These are phyloP conservation scores for Candida labiduridarum DNA, from an alignment of 1,139 yeast species.

Conservation along the genomic window DNA sequence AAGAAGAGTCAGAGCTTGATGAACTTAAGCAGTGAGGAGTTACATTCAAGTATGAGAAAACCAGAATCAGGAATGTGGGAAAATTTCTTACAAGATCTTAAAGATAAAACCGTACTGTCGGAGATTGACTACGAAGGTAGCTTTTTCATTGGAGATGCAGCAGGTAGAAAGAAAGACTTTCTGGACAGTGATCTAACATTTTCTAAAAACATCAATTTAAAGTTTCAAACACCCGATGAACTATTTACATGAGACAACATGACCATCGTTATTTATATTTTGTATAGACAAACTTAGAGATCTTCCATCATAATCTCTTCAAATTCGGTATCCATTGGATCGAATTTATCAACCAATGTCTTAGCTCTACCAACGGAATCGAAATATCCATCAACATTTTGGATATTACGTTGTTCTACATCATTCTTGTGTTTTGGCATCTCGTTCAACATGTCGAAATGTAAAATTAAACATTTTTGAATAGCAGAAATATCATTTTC, in stretches of 20 bases:
- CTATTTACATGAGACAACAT: slow-evolving; percentile 22
- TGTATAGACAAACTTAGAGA: slow-evolving; percentile 13
- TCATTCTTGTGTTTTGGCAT: slow-evolving; percentile 27
- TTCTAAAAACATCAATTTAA: slow-evolving; percentile 58
- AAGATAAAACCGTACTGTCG: slow-evolving; percentile 15
- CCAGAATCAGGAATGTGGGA: slow-evolving; percentile 78
- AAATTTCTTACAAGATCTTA: slow-evolving; percentile 27
- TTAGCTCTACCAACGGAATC: slow-evolving; percentile 56
- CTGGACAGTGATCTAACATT: slow-evolving; percentile 76
- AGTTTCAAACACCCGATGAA: slow-evolving; percentile 73
- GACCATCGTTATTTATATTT: neutral
- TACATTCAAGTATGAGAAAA: slow-evolving; percentile 59
- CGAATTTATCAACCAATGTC: slow-evolving; percentile 23
- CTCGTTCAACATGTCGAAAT: slow-evolving; percentile 29
- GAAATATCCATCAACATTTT: slow-evolving; percentile 57
- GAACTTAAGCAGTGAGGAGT: slow-evolving; percentile 27
- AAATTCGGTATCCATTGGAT: slow-evolving; percentile 27
- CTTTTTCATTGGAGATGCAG: slow-evolving; percentile 94
- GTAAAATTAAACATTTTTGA: slow-evolving; percentile 41
- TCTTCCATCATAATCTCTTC: slow-evolving; percentile 29
- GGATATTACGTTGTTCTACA: slow-evolving; percentile 32
- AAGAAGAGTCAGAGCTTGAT: slow-evolving; percentile 13
- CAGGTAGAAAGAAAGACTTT: slow-evolving; percentile 76
- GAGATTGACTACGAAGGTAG: slow-evolving; percentile 45
- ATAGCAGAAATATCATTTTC: slow-evolving; percentile 57